Percentiles rank a stretch among this genome's conserved stretches.
These are phyloP conservation scores for Balamuthia mandrillaris DNA, from an alignment of 208 protist species.

Conservation along the genomic window DNA sequence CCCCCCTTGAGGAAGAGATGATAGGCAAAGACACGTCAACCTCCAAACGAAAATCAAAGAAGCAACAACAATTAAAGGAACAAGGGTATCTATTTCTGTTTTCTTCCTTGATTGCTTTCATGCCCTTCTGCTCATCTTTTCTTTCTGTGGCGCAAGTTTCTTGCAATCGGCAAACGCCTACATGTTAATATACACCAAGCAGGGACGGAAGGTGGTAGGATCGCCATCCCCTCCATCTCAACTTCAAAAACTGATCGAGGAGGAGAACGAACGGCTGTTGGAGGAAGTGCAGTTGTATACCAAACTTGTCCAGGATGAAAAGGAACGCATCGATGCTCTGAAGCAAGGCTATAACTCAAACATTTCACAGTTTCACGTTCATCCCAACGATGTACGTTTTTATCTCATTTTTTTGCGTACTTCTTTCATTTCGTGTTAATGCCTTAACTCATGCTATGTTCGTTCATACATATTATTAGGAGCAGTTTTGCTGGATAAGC, in stretches of 20 bases:
- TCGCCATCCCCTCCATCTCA: not conserved
- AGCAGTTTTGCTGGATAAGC: slow-evolving; percentile 26
- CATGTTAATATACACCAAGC: slow-evolving; percentile 30
- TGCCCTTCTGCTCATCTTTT: not conserved
- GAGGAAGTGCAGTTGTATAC: not conserved
- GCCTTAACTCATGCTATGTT: not conserved
- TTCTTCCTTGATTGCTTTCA: not conserved
- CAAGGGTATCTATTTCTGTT: not conserved
- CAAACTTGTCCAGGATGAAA: not conserved
- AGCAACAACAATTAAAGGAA: not conserved
- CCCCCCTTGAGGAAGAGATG: not conserved
- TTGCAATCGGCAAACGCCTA: slow-evolving; percentile 13
- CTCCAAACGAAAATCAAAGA: not conserved
- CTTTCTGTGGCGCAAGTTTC: not conserved
- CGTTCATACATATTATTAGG: not conserved
- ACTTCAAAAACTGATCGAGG: not conserved
- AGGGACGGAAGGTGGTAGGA: not conserved
- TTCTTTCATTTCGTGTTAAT: not conserved
- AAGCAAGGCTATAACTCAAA: not conserved
- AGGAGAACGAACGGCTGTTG: slow-evolving; percentile 2
- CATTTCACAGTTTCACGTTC: not conserved
- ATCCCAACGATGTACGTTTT: not conserved
- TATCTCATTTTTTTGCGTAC: not conserved
- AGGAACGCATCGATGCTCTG: not conserved
- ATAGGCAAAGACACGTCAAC: slow-evolving; percentile 5